Conservation (phyloP, 768 basidiomycete genomes). For the Suillus sp. region DNA sequence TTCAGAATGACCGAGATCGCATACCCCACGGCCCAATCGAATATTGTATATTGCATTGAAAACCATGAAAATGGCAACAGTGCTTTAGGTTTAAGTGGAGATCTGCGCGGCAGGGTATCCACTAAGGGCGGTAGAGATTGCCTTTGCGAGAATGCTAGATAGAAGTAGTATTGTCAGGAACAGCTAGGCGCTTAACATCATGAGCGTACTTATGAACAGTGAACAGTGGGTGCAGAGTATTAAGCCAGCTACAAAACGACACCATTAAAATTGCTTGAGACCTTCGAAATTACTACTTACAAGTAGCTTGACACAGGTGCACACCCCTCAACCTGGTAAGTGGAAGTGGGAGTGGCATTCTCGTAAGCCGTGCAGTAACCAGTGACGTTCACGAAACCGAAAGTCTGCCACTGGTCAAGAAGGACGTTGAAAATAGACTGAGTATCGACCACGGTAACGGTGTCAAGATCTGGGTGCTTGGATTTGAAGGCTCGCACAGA, state of each 20-base stretch:
- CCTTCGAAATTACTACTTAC: conserved; percentile 43
- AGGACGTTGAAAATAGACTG: conserved; percentile 60
- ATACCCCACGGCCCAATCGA: not conserved
- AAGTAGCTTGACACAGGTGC: conserved; percentile 68
- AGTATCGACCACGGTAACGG: conserved; percentile 54
- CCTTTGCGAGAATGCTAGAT: conserved; percentile 52
- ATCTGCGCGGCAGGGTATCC: conserved; percentile 26
- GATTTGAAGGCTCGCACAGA: conserved; percentile 43
- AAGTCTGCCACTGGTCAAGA: conserved; percentile 50
- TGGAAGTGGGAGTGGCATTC: conserved; percentile 53
- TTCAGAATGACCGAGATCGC: not conserved
- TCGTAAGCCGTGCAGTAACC: conserved; percentile 62
- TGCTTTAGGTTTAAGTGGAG: conserved; percentile 7
- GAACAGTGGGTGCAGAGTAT: conserved; percentile 61
- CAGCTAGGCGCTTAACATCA: not conserved
- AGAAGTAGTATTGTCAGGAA: conserved; percentile 7
- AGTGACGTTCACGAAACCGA: conserved; percentile 61
- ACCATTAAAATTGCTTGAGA: not conserved
- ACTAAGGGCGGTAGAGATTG: conserved; percentile 48
- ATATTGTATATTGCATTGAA: not conserved
- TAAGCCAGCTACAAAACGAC: conserved; percentile 51
- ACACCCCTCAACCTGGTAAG: conserved; percentile 58
- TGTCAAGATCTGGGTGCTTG: conserved; percentile 44
- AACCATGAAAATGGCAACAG: not conserved
- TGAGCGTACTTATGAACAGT: conserved; percentile 58